Percentiles rank a stretch among this genome's conserved stretches.
Evolutionary conservation across 1,139 yeast genomes (phyloP).

Genomic region (Geotrichum klebahnii): DNA sequence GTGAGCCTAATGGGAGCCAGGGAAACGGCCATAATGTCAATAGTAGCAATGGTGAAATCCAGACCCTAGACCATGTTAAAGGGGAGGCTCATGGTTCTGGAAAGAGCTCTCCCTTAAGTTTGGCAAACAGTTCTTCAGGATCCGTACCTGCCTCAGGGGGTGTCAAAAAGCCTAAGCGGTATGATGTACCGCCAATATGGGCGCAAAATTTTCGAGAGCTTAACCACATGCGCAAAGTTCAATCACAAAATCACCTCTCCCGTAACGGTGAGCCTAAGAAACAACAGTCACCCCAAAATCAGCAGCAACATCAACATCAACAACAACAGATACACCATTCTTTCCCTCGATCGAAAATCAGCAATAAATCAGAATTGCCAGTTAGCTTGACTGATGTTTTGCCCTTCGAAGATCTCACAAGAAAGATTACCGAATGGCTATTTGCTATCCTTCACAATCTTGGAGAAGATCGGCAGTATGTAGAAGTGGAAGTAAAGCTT

Average conservation of each 20-base stretch:
- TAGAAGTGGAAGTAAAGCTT: slow-evolving; percentile 79
- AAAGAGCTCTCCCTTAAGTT: not conserved
- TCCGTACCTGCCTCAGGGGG: not conserved
- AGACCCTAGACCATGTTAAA: not conserved
- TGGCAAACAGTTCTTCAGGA: not conserved
- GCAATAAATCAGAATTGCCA: slow-evolving; percentile 25
- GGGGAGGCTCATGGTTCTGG: not conserved
- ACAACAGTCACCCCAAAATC: slow-evolving; percentile 7
- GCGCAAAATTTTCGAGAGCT: slow-evolving; percentile 46
- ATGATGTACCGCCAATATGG: slow-evolving; percentile 71
- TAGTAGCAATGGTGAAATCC: not conserved
- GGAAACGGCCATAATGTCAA: not conserved
- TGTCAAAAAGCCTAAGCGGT: slow-evolving; percentile 54
- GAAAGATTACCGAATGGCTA: slow-evolving; percentile 84
- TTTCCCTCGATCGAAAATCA: slow-evolving; percentile 1
- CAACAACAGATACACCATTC: not conserved
- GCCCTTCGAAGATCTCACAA: slow-evolving; percentile 78
- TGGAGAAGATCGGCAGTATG: slow-evolving; percentile 54
- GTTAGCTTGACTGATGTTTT: slow-evolving; percentile 62
- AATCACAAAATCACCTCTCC: slow-evolving; percentile 16
- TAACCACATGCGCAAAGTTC: slow-evolving; percentile 49
- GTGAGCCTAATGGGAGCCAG: not conserved
- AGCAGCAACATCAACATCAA: slow-evolving; percentile 1
- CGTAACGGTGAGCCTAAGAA: not conserved
- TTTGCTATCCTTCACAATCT: slow-evolving; percentile 72